phyloP scores from a whole-genome alignment of 2,329 filamentous ascomycete species.

The Fusarium euwallaceae region DNA sequence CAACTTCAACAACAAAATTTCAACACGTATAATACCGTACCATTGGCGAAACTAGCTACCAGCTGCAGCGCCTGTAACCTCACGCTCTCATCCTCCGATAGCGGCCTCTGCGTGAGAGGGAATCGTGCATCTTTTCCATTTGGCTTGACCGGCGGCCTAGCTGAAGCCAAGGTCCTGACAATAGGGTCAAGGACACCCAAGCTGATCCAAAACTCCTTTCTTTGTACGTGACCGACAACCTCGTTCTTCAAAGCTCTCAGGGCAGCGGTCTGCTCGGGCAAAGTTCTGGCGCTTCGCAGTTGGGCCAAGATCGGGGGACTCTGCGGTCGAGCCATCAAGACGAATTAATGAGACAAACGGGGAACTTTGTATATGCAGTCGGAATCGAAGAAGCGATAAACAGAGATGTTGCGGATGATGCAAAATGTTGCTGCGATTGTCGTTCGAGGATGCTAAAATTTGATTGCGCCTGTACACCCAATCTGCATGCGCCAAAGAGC shows the following conservation, averaged over 20 bases:
- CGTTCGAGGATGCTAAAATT: conserved; percentile 26
- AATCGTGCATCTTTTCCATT: conserved; percentile 57
- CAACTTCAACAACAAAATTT: conserved; percentile 4
- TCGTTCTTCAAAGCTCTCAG: conserved; percentile 88
- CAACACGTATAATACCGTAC: conserved; percentile 60
- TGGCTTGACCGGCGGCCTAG: conserved; percentile 49
- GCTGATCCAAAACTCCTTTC: conserved; percentile 83
- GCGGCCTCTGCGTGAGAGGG: conserved; percentile 50
- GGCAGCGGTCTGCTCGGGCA: conserved; percentile 67
- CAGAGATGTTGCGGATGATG: conserved; percentile 12
- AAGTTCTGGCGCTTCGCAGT: conserved; percentile 66
- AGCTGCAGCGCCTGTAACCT: conserved; percentile 86
- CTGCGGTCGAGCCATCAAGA: conserved; percentile 66
- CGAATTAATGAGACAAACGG: conserved; percentile 14
- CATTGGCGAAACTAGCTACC: conserved; percentile 86
- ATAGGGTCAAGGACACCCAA: conserved; percentile 75
- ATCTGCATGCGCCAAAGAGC: conserved; percentile 23
- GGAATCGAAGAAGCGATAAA: conserved; percentile 7
- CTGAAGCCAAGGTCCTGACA: conserved; percentile 60
- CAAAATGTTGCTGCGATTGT: conserved; percentile 19
- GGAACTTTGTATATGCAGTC: neutral
- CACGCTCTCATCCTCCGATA: conserved; percentile 75
- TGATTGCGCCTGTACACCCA: conserved; percentile 30
- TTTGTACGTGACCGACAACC: conserved; percentile 86
- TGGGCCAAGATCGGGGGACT: conserved; percentile 68